phyloP scores from a whole-genome alignment of 148 eudicot species.

The Simmondsia chinensis region DNA sequence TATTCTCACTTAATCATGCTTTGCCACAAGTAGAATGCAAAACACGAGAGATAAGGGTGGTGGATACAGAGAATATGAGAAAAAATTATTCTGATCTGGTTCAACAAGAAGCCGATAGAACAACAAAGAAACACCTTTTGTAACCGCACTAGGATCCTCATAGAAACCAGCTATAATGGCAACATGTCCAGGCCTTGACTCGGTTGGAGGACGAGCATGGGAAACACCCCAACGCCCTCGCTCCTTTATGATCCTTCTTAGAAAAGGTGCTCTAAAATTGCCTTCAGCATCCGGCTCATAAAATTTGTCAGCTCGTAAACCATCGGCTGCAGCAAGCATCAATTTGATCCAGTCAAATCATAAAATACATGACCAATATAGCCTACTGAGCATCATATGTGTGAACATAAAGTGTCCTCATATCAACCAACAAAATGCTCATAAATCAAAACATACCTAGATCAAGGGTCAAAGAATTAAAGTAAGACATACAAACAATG shows the following conservation, averaged over 20 bases:
- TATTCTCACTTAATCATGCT: too few relatives aligned
- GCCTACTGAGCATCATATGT: background rate
- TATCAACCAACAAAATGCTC: too few relatives aligned
- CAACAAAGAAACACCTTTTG: slow-evolving; percentile 50
- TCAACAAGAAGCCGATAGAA: background rate
- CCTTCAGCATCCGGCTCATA: slow-evolving; percentile 82
- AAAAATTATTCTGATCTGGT: too few relatives aligned
- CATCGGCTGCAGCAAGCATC: slow-evolving; percentile 67
- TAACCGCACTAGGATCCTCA: slow-evolving; percentile 99
- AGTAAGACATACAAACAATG: too few relatives aligned
- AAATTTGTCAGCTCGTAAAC: slow-evolving; percentile 93
- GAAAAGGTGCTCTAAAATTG: slow-evolving; percentile 79
- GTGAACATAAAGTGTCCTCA: too few relatives aligned
- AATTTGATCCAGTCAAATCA: background rate
- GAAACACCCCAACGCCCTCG: slow-evolving; percentile 98
- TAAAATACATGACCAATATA: background rate
- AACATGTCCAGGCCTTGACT: slow-evolving; percentile 99
- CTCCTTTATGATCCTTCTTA: slow-evolving; percentile 74
- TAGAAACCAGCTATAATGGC: slow-evolving; percentile 94
- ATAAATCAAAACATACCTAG: too few relatives aligned
- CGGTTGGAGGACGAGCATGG: slow-evolving; percentile 98
- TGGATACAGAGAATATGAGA: too few relatives aligned
- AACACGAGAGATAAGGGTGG: background rate
- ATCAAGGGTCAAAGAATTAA: too few relatives aligned
- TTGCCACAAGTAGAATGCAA: background rate